Evolutionary conservation across 495 filamentous ascomycete species (phyloP), one percentile per base, ranked within the genome.

Genomic region (Cercophora sp.): DNA sequence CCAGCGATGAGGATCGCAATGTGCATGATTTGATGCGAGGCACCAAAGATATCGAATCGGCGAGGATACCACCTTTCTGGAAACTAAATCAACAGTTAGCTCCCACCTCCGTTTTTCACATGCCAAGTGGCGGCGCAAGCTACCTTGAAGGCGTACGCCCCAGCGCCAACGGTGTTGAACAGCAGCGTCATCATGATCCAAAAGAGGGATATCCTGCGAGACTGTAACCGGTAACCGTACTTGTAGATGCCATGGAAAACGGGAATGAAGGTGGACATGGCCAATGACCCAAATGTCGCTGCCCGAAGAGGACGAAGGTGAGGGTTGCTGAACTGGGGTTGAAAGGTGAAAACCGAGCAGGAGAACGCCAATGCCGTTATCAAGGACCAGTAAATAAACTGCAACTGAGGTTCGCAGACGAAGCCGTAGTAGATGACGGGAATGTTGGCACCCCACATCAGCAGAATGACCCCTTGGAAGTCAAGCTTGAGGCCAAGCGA

Each of bases 11-110:
- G 41, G 1, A 81, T 74, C 60, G 69, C 60, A 15, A 79, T 42
- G 45, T 82, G 79, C 46, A 80, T 69, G 13, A 79, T 61, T 61
- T 82, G 78, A 54, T 80, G 78, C 31, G 74, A 79, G 10, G 66
- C 70, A 8, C 77, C 76, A 6, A 68, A 57, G 5, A 81, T 62
- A 39, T 81, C 76, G 48, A 77, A 79, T n/a, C 41, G 58, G 2
- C 66, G 55, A 13, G 71, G 73, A 34, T 54, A 71, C 67, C 68
- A 72, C 36, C 61, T 62, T 53, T 82, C 78, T 0, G 78, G 76
- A 27, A 80, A 61, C 76, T 75, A 26, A 1, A 32, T 16, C 13
- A n/a, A 18, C 5, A 3, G 25, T 54, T 19, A 56, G 35, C n/a
- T n/a, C n/a, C n/a, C 9, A 32, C 5, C 20, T 10, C 18, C 24